A percentile compares a stretch with the other conserved stretches of the same genome.
Evolutionary conservation across 208 protist genomes (phyloP).

Genomic region (Herpetomonas samuelpessoai): DNA sequence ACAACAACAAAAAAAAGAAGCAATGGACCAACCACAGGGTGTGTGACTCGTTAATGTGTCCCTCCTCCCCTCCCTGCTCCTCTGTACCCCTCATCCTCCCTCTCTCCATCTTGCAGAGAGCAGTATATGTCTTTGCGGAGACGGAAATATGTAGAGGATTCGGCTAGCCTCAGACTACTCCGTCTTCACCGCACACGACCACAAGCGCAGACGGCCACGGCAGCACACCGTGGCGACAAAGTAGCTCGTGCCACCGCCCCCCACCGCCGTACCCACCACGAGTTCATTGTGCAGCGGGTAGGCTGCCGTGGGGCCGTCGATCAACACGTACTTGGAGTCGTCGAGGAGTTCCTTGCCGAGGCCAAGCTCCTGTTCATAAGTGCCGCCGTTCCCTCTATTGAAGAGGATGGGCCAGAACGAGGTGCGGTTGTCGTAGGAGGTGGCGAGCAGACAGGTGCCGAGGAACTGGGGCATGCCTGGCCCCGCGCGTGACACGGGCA

Average conservation of each 20-base stretch:
- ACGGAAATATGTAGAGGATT: neutral
- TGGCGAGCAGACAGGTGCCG: constrained; percentile 49
- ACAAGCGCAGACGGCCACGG: constrained; percentile 71
- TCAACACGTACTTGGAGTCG: constrained; percentile 24
- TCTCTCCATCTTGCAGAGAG: too few relatives aligned
- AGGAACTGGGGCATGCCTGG: constrained; percentile 44
- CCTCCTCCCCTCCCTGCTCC: too few relatives aligned
- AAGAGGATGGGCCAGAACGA: constrained; percentile 82
- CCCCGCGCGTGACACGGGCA: constrained; percentile 17
- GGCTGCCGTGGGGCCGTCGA: constrained; percentile 37
- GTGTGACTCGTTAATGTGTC: too few relatives aligned
- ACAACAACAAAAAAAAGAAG: too few relatives aligned
- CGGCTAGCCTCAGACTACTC: neutral
- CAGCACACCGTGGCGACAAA: constrained; percentile 72
- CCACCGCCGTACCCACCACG: constrained; percentile 33
- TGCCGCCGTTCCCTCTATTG: constrained; percentile 4
- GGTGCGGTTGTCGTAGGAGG: constrained; percentile 65
- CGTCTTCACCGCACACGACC: constrained; percentile 40
- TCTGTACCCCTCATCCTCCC: too few relatives aligned
- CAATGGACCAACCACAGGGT: too few relatives aligned
- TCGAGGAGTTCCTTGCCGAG: neutral
- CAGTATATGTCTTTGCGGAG: too few relatives aligned
- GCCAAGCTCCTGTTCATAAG: neutral
- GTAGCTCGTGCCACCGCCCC: constrained; percentile 65
- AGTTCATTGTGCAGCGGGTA: constrained; percentile 53